Base-by-base conservation (phyloP, 352 stramenopile species). In the Globisporangium irregulare region DNA sequence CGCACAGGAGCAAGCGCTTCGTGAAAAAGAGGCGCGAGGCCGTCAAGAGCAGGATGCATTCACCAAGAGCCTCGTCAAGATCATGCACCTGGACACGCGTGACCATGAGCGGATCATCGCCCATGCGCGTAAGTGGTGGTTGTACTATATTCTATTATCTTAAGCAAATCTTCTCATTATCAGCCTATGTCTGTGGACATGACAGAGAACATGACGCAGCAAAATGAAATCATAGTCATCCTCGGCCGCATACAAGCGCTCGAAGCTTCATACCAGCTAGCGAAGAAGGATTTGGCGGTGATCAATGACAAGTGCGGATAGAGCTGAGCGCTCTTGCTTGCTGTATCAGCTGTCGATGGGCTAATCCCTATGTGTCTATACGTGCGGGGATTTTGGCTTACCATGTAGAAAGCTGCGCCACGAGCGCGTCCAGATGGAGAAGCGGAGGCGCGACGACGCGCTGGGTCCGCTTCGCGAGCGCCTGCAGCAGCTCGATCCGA, bases 271-370 rank as follows among this genome's bases (percentile, higher is more conserved):
- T 87, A 78, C 51, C 80, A 86, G 60, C 53, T 55, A 8, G 65
- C 74, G 9, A 89, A 87, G 75, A 90, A 89, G 67, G 53, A 59
- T 8, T 57, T 89, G 24, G 64, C 80, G 18, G 36, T 22, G 1
- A 74, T 90, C n/a, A 71, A 68, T 20, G 78, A 90, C 77, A 88
- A 88, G 79, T 89, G 53, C 29, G 75, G 72, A 36, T 32, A 32
- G 27, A 32, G 3, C 27, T 32, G 3, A 32, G 27, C 27, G 3
- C 27, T 32, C 27, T 32, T 32, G 27, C 27, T 32, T 32, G 27
- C 27, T 32, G 27, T 32, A 32, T 32, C 27, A 32, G 27, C 2
- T 3, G 3, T 32, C 27, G 27, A 32, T 32, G 27, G 27, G 53
- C 27, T 64, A 9, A 24, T 62, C 56, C 3, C 18, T 59, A 6